Evolutionary conservation across 2,329 filamentous ascomycete species (phyloP).

Genomic region (Ophiostoma pallidulum): DNA sequence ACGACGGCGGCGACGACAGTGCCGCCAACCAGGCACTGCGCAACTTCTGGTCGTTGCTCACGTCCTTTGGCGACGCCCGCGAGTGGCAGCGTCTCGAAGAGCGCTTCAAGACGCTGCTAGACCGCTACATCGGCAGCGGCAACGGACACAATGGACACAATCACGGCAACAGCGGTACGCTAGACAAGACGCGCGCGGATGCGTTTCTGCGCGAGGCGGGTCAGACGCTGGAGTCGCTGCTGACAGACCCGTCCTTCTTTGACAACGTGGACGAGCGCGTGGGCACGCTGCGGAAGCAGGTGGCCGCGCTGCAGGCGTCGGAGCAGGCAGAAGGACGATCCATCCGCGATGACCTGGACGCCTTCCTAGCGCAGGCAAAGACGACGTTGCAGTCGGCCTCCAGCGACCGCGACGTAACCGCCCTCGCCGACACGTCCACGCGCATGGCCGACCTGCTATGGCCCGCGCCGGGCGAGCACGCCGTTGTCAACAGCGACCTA

Average conservation of each 20-base stretch:
- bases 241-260: slow-evolving; percentile 81
- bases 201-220: slow-evolving; percentile 63
- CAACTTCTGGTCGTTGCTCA: slow-evolving; percentile 73
- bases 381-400: slow-evolving; percentile 58
- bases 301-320: slow-evolving; percentile 49
- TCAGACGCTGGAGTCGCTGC: slow-evolving; percentile 65
- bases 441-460: slow-evolving; percentile 62
- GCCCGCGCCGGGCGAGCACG: slow-evolving; percentile 52
- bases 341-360: slow-evolving; percentile 63
- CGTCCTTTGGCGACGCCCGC: slow-evolving; percentile 63
- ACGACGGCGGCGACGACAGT: slow-evolving; percentile 64
- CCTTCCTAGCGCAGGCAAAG: slow-evolving; percentile 59
- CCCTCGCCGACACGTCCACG: slow-evolving; percentile 56
- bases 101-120: slow-evolving; percentile 59
- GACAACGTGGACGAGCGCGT: slow-evolving; percentile 56
- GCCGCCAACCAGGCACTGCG: slow-evolving; percentile 62
- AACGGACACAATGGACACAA: too few relatives aligned
- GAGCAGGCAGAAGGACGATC: slow-evolving; percentile 33
- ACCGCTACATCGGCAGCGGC: slow-evolving; percentile 43
- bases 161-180: too few relatives aligned
- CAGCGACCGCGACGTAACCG: slow-evolving; percentile 62
- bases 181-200: slow-evolving; percentile 63
- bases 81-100: slow-evolving; percentile 69
- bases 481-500: slow-evolving; percentile 40
- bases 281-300: slow-evolving; percentile 40